A percentile compares a stretch with the other conserved stretches of the same genome.
Conservation (phyloP, 148 eudicot genomes). For the Pharnaceum exiguum region DNA sequence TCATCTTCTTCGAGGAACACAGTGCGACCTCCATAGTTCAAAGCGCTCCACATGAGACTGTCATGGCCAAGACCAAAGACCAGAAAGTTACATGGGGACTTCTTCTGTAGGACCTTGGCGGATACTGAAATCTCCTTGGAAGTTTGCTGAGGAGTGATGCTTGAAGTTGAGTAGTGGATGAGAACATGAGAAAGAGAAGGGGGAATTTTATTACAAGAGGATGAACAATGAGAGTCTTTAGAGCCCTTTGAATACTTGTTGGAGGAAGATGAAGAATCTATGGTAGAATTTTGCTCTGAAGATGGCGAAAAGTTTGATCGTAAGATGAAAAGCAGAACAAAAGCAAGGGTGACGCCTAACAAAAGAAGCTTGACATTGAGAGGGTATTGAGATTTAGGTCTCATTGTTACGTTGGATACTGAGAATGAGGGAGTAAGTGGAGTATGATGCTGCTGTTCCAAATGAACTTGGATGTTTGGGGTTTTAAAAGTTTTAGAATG, state of each 20-base stretch:
- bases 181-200: slow-evolving; percentile 57
- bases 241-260: background rate
- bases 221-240: slow-evolving; percentile 6
- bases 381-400: slow-evolving; percentile 33
- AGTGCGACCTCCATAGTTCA: slow-evolving; percentile 76
- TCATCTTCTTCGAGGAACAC: slow-evolving; percentile 79
- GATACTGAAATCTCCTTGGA: slow-evolving; percentile 54
- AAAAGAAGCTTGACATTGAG: slow-evolving; percentile 38
- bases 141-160: slow-evolving; percentile 84
- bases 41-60: slow-evolving; percentile 77
- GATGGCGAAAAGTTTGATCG: slow-evolving; percentile 27
- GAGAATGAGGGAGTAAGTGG: background rate
- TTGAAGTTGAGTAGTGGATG: slow-evolving; percentile 72
- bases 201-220: slow-evolving; percentile 52
- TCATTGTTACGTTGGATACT: slow-evolving; percentile 16
- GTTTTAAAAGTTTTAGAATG: background rate
- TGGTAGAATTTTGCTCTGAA: slow-evolving; percentile 15
- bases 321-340: slow-evolving; percentile 33
- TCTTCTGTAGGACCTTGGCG: slow-evolving; percentile 38
- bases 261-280: background rate
- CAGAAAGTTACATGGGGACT: slow-evolving; percentile 76
- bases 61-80: slow-evolving; percentile 86
- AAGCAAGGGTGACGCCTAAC: slow-evolving; percentile 29
- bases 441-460: background rate
- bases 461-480: background rate